Evolutionary conservation across 176 grass and related monocot genomes (phyloP), one percentile per base, ranked within the genome.

Genomic region (Cenchrus fungigraminus): DNA sequence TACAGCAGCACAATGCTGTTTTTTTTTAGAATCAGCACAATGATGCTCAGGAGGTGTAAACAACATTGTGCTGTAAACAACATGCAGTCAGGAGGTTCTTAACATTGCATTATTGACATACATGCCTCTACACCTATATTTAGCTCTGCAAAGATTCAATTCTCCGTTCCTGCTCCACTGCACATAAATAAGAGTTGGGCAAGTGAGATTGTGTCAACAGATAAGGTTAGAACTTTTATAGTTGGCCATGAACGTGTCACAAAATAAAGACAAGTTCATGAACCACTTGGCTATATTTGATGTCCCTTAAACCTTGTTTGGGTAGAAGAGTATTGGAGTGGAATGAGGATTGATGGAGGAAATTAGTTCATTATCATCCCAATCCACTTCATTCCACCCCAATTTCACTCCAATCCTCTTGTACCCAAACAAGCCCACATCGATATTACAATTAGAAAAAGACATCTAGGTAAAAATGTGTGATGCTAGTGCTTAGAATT

Each of bases 131-230:
- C 58, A 69, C 44, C 44, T 47, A 25, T 49, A 55, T 66, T 82
- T 78, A 90, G 56, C 77, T 86, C 84, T 80, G 68, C 77, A 47
- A 37, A 82, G 79, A 47, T 82, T 86, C 65, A 65, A 43, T 50
- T 82, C 54, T 77, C 6, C 2, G 65, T 72, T 76, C 88, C 78
- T 86, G 79, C 79, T 86, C 83, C 57, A 73, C 88, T 90, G 88
- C 83, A 78, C 32, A 82, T 12, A 22, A 45, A 65, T 14, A 50
- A 6, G 64, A 62, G 64, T 69, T 86, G 47, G 32, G 2, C 10
- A 56, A 13, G 84, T 86, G 5, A 88, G 74, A 56, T 65, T 56
- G 28, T 16, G 76, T 53, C 20, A 49, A 67, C 13, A 54, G 34
- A 62, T 62, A 22, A 63, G 9, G 53, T 55, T 64, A 16, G 15